Evolutionary conservation across 1,284 basidiomycete species (phyloP).

Genomic region (Tilletia setariae): DNA sequence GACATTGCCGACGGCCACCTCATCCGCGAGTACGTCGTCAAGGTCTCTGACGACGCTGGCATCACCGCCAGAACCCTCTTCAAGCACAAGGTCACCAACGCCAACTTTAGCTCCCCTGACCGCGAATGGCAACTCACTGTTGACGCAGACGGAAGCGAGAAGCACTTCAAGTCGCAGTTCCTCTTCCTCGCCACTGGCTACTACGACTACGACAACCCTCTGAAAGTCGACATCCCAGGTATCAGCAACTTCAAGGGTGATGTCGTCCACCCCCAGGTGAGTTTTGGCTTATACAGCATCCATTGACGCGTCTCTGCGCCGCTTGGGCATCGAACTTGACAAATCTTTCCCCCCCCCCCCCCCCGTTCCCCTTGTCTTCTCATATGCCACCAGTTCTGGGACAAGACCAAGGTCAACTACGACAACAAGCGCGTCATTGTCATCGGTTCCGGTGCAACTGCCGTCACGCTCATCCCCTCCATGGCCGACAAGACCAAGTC

Average conservation of each 20-base stretch:
- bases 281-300: conserved; percentile 23
- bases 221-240: conserved; percentile 47
- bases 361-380: too few relatives aligned
- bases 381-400: conserved; percentile 12
- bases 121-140: conserved; percentile 37
- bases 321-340: background rate
- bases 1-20: conserved; percentile 44
- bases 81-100: conserved; percentile 31
- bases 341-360: background rate
- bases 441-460: conserved; percentile 50
- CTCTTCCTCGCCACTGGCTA: conserved; percentile 45
- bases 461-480: conserved; percentile 47
- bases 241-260: conserved; percentile 45
- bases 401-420: conserved; percentile 34
- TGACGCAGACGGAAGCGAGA: conserved; percentile 26
- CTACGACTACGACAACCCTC: conserved; percentile 45
- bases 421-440: conserved; percentile 50
- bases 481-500: conserved; percentile 39
- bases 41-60: conserved; percentile 40
- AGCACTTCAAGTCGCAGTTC: conserved; percentile 33
- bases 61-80: conserved; percentile 40
- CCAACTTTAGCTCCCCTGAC: conserved; percentile 36
- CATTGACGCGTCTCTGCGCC: background rate
- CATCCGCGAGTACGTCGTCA: conserved; percentile 44
- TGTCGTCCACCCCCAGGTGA: conserved; percentile 50